These are phyloP conservation scores for Hypoxylon intermedium DNA, from an alignment of 495 filamentous ascomycete species.

Conservation along the genomic window DNA sequence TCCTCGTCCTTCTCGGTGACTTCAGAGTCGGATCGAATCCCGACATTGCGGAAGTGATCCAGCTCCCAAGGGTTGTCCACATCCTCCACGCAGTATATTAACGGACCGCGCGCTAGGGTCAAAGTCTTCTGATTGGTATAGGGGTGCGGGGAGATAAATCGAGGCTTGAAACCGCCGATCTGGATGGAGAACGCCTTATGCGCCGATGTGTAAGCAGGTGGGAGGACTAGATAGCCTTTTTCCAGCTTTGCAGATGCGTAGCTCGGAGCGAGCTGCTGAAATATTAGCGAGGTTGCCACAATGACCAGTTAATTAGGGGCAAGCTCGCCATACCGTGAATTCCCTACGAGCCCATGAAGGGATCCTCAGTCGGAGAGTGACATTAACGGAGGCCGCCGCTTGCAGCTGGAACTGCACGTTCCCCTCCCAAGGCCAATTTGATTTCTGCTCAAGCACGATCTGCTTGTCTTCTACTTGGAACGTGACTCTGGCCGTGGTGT, in stretches of 20 bases:
- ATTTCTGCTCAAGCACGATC: constrained; percentile 55
- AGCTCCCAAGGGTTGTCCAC: constrained; percentile 63
- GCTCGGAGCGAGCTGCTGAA: constrained; percentile 36
- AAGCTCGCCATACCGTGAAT: constrained; percentile 47
- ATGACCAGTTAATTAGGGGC: constrained; percentile 5
- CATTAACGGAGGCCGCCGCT: constrained; percentile 39
- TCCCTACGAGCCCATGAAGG: constrained; percentile 56
- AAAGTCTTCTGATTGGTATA: constrained; percentile 59
- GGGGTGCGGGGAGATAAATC: constrained; percentile 58
- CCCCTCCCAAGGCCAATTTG: constrained; percentile 64
- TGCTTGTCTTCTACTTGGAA: constrained; percentile 47
- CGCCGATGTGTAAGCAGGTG: constrained; percentile 43
- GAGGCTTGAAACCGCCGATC: constrained; percentile 50
- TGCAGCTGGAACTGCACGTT: constrained; percentile 53
- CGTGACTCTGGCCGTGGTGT: constrained; percentile 53
- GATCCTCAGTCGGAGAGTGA: constrained; percentile 55
- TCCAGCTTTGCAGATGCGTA: constrained; percentile 43
- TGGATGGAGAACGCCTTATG: constrained; percentile 42
- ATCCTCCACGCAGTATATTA: constrained; percentile 67
- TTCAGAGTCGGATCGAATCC: constrained; percentile 46
- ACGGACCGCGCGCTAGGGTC: constrained; percentile 60
- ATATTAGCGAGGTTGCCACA: constrained; percentile 29
- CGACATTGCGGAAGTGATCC: constrained; percentile 62
- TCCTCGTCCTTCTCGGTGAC: constrained; percentile 43
- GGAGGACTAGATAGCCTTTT: constrained; percentile 58